Evolutionary conservation across 495 filamentous ascomycete species (phyloP).

Genomic region (Lepraria neglecta): DNA sequence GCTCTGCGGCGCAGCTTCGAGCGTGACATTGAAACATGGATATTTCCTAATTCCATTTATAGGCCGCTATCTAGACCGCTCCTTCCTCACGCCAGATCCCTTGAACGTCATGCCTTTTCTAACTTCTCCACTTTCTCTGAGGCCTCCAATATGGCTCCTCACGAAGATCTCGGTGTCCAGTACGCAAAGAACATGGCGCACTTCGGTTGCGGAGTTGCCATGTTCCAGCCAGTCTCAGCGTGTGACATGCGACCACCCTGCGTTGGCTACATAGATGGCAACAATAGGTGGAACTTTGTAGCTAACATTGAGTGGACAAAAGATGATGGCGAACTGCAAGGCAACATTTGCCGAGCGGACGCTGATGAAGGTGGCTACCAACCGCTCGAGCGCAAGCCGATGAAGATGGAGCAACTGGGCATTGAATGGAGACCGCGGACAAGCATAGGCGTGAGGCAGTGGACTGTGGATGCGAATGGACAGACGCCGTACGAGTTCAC

Average conservation of each 20-base stretch:
- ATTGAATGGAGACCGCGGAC: slow-evolving; percentile 21
- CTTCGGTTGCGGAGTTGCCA: slow-evolving; percentile 17
- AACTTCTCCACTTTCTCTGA: too few species aligned
- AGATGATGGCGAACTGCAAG: background rate
- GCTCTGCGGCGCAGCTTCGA: too few species aligned
- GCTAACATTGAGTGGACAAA: slow-evolving; percentile 10
- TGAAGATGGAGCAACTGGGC: slow-evolving; percentile 14
- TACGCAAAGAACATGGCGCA: slow-evolving; percentile 17
- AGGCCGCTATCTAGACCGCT: too few species aligned
- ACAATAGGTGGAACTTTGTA: slow-evolving; percentile 16
- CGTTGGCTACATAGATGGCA: slow-evolving; percentile 20
- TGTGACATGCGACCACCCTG: slow-evolving; percentile 21
- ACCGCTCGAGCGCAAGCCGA: slow-evolving; percentile 10
- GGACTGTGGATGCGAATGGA: slow-evolving; percentile 12
- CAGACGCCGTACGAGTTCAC: slow-evolving; percentile 13
- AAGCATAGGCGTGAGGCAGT: slow-evolving; percentile 15
- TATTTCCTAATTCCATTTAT: too few species aligned
- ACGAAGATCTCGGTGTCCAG: slow-evolving; percentile 10
- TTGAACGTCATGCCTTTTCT: too few species aligned
- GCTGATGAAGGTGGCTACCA: background rate
- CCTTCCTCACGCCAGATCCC: too few species aligned
- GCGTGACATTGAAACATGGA: too few species aligned
- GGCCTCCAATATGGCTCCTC: background rate
- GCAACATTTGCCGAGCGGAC: background rate
- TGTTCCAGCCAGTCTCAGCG: slow-evolving; percentile 18